Evolutionary conservation across 805 yeast species (phyloP), one percentile per base, ranked within the genome.

Genomic region (Limtongia smithiae): DNA sequence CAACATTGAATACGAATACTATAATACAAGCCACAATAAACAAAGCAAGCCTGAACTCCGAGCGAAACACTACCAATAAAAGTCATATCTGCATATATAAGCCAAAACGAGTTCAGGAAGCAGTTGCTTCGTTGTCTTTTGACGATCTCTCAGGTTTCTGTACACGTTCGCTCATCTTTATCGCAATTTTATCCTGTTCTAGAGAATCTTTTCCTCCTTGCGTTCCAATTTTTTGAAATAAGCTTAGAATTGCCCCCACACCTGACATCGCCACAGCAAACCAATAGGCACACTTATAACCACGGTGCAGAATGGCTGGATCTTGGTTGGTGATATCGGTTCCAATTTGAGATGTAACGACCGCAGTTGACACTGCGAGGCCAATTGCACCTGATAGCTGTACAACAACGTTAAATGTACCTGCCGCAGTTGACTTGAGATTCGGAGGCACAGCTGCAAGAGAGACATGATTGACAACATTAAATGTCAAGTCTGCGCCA

Each of bases 401-500:
- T 30, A 68, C 54, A 24, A 69, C 63, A 1, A 77, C 73, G 51
- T 75, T 74, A 54, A 75, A 74, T 3, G 75, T 64, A 6, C 79
- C 78, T 7, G 76, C 75, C 3, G 78, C 79, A 14, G 76, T 60
- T 39, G 74, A 68, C 51, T 73, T 78, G 14, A 69, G 53, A 6
- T 61, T 48, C 31, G 61, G 62, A n/a, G 69, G 66, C 18, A 75
- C 77, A 0, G 76, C 63, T 4, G 71, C 67, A 28, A 74, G 59
- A 1, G 76, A 63, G 34, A 70, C 68, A 59, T 74, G 62, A 44
- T 71, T 75, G 21, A 70, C 68, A 12, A 76, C 74, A 50, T 76
- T 75, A 53, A 72, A 75, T 14, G 70, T 61, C 8, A 76, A 55
- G 59, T 76, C 79, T 0, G 77, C 78, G 1, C 80, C 80, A 15